Evolutionary conservation across 2,329 filamentous ascomycete species (phyloP).

Genomic region (Fusarium globosum): DNA sequence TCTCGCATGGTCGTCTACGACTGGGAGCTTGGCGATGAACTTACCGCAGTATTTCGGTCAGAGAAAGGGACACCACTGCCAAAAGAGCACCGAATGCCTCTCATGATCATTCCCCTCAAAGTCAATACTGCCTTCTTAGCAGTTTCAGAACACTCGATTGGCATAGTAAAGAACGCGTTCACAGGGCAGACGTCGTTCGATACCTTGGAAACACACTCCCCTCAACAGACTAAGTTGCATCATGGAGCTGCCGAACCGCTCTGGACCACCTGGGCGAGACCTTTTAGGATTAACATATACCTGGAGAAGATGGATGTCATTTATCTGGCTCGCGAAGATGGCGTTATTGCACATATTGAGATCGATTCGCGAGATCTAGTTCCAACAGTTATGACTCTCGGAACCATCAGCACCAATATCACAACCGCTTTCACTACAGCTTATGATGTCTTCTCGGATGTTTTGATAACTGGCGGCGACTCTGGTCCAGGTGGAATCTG

Average conservation of each 20-base stretch:
- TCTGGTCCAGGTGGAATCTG: conserved; percentile 82
- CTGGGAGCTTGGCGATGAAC: conserved; percentile 65
- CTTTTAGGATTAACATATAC: conserved; percentile 73
- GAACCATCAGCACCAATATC: conserved; percentile 76
- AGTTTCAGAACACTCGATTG: conserved; percentile 70
- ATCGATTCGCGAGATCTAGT: conserved; percentile 69
- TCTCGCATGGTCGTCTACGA: conserved; percentile 69
- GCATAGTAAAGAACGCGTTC: conserved; percentile 66
- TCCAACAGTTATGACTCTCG: conserved; percentile 67
- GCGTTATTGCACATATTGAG: conserved; percentile 78
- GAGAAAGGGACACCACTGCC: conserved; percentile 63
- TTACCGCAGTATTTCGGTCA: conserved; percentile 58
- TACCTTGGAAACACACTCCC: conserved; percentile 55
- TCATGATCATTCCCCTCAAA: conserved; percentile 77
- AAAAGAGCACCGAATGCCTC: conserved; percentile 67
- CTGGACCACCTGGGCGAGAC: conserved; percentile 88
- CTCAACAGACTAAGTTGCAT: conserved; percentile 57
- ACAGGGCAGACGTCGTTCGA: conserved; percentile 62
- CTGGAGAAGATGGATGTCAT: conserved; percentile 78
- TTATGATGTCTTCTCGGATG: conserved; percentile 75
- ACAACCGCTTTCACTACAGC: conserved; percentile 84
- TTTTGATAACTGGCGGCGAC: conserved; percentile 83
- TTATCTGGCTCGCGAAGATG: conserved; percentile 90
- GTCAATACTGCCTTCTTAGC: conserved; percentile 77
- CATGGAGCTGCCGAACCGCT: conserved; percentile 64